Evolutionary conservation across 306 rosid genomes (phyloP).

Genomic region (Sechiopsis laciniata): DNA sequence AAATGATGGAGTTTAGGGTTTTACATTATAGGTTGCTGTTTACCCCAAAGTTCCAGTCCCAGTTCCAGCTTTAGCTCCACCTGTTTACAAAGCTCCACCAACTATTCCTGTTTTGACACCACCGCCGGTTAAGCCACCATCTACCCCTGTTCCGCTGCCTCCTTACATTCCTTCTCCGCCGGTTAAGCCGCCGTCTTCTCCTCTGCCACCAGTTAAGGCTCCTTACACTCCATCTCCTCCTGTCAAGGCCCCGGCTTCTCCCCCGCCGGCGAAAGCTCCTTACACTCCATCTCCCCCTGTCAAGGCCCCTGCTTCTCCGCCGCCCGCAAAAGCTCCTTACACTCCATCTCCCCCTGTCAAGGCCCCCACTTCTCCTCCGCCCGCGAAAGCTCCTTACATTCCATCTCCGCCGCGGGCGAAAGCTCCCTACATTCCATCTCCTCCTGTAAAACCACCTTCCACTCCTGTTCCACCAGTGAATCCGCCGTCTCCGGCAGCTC

Average conservation of each 20-base stretch:
- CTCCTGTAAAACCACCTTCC: not conserved
- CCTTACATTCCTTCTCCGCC: constrained; percentile 25
- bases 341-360: constrained; percentile 25
- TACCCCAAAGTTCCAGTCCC: constrained; percentile 24
- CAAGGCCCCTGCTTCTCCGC: constrained; percentile 20
- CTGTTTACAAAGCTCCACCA: constrained; percentile 37
- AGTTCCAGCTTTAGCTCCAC: constrained; percentile 12
- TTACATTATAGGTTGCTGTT: constrained; percentile 2
- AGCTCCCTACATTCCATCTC: constrained; percentile 12
- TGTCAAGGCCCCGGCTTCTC: constrained; percentile 9
- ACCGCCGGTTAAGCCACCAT: constrained; percentile 9
- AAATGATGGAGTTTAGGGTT: not conserved
- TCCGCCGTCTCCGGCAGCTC: constrained; percentile 21
- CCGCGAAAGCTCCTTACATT: too few relatives aligned
- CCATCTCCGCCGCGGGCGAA: constrained; percentile 1
- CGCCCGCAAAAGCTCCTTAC: not conserved
- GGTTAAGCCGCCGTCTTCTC: constrained; percentile 15
- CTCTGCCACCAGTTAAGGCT: constrained; percentile 9
- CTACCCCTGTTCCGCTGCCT: constrained; percentile 21
- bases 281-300: constrained; percentile 12
- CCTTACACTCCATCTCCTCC: constrained; percentile 13
- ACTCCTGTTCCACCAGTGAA: constrained; percentile 13
- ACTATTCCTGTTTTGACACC: constrained; percentile 6
- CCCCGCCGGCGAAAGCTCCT: constrained; percentile 17
- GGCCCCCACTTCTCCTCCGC: constrained; percentile 13